Base-by-base conservation (phyloP, 108 stramenopile genomes). In the Schizochytrium sp. region DNA sequence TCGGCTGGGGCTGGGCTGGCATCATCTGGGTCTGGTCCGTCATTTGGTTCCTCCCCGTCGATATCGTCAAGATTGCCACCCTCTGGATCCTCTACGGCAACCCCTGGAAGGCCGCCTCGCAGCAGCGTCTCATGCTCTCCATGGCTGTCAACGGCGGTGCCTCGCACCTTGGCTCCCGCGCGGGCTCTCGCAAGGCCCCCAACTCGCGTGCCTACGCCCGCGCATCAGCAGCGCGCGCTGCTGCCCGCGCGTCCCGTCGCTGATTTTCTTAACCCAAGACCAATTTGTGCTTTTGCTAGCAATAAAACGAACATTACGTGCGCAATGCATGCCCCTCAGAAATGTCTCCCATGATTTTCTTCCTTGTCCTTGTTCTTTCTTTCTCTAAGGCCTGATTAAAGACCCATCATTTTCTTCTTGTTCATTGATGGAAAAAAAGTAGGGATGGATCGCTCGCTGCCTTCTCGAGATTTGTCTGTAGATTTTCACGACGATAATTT, bases 21-120 rank as follows among this genome's bases (percentile, higher is more conserved):
- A 76, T 51, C 45, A 72, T 89, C 71, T 89, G 88, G 88, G 58
- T 72, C 55, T 89, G 55, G 53, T 72, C 87, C 58, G 5, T 89
- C 44, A 57, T 89, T 55, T 57, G 53, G 53, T 89, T 72, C 72
- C 53, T 76, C 23, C 87, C 87, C n/a, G 59, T 87, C 41, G 88
- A 89, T 25, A 25, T 72, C 45, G 12, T 58, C 43, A 89, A 89
- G 71, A 87, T 89, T 3, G 5, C 29, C 45, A 87, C 88, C 5
- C 19, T 34, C 71, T 89, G 87, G 87, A 21, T 48, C 44, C n/a
- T 89, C 3, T 47, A 83, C 45, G 76, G 76, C 6, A 83, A 83
- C 76, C 76, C 76, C 51, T 83, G 76, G 76, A 47, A 83, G 76
- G 45, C 76, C 76, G 76, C 76, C 76, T 83, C 76, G 43, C 48